These are phyloP conservation scores for Neoboletus brunneissimus DNA, from an alignment of 768 basidiomycete genomes.

Conservation along the genomic window DNA sequence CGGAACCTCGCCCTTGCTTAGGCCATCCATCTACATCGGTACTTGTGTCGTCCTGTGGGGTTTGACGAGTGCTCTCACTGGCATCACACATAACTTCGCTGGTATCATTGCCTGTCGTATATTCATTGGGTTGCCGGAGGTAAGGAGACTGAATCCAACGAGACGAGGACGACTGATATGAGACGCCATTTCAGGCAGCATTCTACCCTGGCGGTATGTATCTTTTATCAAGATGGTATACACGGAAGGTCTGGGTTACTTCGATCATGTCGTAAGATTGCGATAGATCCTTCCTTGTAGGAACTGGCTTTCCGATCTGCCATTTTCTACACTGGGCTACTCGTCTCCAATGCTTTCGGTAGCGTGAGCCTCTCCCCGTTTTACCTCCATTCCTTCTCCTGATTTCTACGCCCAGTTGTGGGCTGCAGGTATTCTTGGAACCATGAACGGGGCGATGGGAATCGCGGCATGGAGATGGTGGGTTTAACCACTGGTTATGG, in stretches of 20 bases:
- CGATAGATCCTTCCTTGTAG: slow-evolving; percentile 26
- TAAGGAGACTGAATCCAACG: slow-evolving; percentile 8
- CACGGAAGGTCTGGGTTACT: slow-evolving; percentile 13
- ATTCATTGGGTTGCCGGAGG: slow-evolving; percentile 64
- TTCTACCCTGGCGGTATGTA: slow-evolving; percentile 61
- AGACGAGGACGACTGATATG: not conserved
- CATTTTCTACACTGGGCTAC: slow-evolving; percentile 54
- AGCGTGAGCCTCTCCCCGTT: slow-evolving; percentile 39
- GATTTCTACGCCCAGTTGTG: too few relatives aligned
- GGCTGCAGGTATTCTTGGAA: slow-evolving; percentile 67
- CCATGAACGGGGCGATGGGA: slow-evolving; percentile 65
- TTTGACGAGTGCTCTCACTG: slow-evolving; percentile 58
- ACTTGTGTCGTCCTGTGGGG: slow-evolving; percentile 63
- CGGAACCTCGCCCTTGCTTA: slow-evolving; percentile 16
- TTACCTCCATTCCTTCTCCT: too few relatives aligned
- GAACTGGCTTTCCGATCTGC: slow-evolving; percentile 67
- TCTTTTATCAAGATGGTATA: slow-evolving; percentile 30
- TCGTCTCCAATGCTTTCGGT: slow-evolving; percentile 67
- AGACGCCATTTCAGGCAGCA: slow-evolving; percentile 39
- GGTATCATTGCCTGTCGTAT: slow-evolving; percentile 57
- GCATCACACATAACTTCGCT: slow-evolving; percentile 53
- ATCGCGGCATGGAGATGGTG: slow-evolving; percentile 73
- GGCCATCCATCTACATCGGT: slow-evolving; percentile 63
- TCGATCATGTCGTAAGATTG: not conserved
- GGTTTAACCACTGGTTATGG: slow-evolving; percentile 1